These are phyloP conservation scores for Davidsoniella eucalypti DNA, from an alignment of 2,329 filamentous ascomycete species.

Conservation along the genomic window DNA sequence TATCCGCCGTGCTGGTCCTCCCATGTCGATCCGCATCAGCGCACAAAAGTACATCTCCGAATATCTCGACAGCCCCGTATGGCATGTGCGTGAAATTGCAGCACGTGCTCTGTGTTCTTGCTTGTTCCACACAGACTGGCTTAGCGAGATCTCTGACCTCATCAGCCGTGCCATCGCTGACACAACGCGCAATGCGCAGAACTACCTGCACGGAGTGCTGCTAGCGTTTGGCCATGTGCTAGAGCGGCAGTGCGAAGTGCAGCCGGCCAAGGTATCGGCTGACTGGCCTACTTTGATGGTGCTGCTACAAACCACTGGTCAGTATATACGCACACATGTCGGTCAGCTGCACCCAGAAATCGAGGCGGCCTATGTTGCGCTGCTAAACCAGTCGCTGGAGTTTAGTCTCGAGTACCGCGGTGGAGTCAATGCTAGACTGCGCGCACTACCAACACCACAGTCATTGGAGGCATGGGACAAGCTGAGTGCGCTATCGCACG, in stretches of 20 bases:
- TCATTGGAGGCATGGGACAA: too few species aligned
- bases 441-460: constrained; percentile 5
- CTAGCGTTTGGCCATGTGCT: constrained; percentile 39
- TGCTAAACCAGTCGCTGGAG: constrained; percentile 10
- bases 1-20: constrained; percentile 53
- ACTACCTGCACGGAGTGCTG: constrained; percentile 41
- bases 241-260: constrained; percentile 34
- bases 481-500: constrained; percentile 5
- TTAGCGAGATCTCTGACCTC: constrained; percentile 18
- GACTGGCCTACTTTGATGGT: constrained; percentile 6
- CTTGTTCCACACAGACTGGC: constrained; percentile 35
- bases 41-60: constrained; percentile 41
- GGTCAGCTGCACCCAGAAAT: constrained; percentile 19
- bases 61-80: constrained; percentile 53
- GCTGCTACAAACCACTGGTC: constrained; percentile 5
- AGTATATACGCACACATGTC: constrained; percentile 9
- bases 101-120: constrained; percentile 55
- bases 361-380: neutral
- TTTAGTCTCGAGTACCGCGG: constrained; percentile 3
- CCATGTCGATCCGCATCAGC: constrained; percentile 34
- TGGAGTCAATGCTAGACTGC: neutral
- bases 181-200: constrained; percentile 23
- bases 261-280: constrained; percentile 22
- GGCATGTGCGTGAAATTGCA: constrained; percentile 71
- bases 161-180: constrained; percentile 19